phyloP scores from a whole-genome alignment of 2,329 filamentous ascomycete genomes.

The Diaporthe sp. region DNA sequence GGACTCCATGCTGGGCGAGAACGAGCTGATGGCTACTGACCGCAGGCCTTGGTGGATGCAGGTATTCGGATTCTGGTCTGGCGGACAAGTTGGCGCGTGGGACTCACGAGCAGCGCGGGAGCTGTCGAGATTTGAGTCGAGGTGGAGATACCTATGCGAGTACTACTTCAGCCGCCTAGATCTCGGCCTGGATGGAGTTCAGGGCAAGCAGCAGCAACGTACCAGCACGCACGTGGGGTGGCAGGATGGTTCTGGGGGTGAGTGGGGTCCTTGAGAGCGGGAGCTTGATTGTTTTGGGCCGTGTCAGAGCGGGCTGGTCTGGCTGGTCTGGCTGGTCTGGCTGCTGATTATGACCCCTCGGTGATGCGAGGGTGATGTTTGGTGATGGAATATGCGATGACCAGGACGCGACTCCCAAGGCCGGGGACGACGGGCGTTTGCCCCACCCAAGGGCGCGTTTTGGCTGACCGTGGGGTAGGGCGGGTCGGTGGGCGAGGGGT shows the following conservation, averaged over 20 bases:
- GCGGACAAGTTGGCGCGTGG: not conserved
- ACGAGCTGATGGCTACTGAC: not conserved
- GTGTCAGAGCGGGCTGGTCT: constrained; percentile 8
- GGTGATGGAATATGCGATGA: not conserved
- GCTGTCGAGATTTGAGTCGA: not conserved
- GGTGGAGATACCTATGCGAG: not conserved
- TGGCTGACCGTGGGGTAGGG: not conserved
- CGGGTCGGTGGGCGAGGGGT: not conserved
- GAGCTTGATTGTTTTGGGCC: constrained; percentile 11
- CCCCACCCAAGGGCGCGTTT: constrained; percentile 9
- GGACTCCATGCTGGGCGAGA: constrained; percentile 72
- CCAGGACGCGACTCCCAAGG: not conserved
- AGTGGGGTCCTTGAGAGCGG: not conserved
- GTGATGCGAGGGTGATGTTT: constrained; percentile 6
- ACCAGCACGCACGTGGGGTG: constrained; percentile 4
- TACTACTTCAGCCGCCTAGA: not conserved
- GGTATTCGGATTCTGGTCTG: not conserved
- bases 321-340: not conserved
- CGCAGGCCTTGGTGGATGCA: not conserved
- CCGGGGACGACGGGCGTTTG: not conserved
- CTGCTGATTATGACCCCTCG: not conserved
- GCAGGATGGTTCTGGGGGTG: not conserved
- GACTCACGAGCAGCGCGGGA: not conserved
- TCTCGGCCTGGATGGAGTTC: no score
- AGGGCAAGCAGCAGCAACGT: not conserved